Conservation (phyloP, 208 protist species). For the Phytomonas sp. region DNA sequence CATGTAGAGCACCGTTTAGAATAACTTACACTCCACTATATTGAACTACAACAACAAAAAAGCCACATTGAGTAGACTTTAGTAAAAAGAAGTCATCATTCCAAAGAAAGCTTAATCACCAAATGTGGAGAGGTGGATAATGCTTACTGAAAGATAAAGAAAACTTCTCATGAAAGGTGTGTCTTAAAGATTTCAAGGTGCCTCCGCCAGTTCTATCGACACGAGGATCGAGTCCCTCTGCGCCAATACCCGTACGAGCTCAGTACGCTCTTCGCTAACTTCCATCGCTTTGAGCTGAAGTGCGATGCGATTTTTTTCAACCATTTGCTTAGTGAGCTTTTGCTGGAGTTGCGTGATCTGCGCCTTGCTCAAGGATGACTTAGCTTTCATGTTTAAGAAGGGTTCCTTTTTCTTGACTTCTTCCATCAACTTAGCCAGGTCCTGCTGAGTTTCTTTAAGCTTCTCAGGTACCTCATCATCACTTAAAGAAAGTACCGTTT, state of each 20-base stretch:
- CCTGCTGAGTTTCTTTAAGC: conserved; percentile 41
- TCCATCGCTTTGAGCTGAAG: conserved; percentile 77
- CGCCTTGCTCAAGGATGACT: conserved; percentile 29
- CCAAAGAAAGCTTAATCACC: not conserved
- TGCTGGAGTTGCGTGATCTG: conserved; percentile 71
- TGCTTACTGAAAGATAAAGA: not conserved
- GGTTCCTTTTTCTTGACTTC: not conserved
- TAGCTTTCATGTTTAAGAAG: not conserved
- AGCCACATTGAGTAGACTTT: not conserved
- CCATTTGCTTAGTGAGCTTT: conserved; percentile 69
- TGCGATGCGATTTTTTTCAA: conserved; percentile 58
- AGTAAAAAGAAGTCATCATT: not conserved
- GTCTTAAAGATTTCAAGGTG: conserved; percentile 5
- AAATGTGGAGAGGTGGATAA: not conserved
- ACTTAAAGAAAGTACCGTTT: conserved; percentile 44
- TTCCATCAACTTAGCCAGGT: conserved; percentile 28
- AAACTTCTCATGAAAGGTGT: not conserved
- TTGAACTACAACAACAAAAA: not conserved
- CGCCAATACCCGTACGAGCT: conserved; percentile 44
- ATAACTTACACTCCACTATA: not conserved
- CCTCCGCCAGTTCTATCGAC: conserved; percentile 24
- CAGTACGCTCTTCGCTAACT: conserved; percentile 35
- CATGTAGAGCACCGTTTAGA: not conserved
- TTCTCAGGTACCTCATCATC: conserved; percentile 52
- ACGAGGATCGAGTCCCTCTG: conserved; percentile 43